Evolutionary conservation across 176 grass and related monocot species (phyloP).

Genomic region (Oryza australiensis): DNA sequence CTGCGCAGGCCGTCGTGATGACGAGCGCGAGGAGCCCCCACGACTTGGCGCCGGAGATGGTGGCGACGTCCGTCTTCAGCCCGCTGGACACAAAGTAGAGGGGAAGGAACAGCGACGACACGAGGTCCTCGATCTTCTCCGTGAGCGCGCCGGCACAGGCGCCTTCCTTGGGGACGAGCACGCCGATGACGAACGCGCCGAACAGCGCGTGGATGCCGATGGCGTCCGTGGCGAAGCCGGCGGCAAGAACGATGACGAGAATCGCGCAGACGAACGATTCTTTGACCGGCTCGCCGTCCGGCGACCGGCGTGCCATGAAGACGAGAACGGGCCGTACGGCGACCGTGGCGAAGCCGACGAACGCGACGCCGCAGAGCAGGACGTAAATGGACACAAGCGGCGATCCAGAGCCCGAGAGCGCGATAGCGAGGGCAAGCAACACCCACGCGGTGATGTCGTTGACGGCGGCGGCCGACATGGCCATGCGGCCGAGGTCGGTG

Average conservation of each 20-base stretch:
- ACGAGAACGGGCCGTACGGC: constrained; percentile 40
- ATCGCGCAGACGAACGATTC: constrained; percentile 50
- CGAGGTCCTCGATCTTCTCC: constrained; percentile 70
- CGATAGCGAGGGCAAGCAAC: constrained; percentile 60
- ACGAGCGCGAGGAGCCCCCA: constrained; percentile 64
- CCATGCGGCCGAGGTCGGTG: constrained; percentile 73
- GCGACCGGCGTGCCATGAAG: constrained; percentile 51
- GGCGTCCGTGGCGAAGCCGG: constrained; percentile 56
- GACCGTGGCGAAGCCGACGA: constrained; percentile 26
- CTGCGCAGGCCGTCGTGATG: constrained; percentile 49
- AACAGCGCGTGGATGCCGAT: constrained; percentile 80
- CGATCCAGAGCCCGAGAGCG: constrained; percentile 51
- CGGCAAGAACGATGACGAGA: constrained; percentile 39
- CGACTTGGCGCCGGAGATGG: constrained; percentile 41
- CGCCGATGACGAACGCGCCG: constrained; percentile 63
- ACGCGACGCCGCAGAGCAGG: constrained; percentile 44
- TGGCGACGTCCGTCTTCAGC: constrained; percentile 62
- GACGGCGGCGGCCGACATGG: constrained; percentile 67
- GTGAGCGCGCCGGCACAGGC: constrained; percentile 48
- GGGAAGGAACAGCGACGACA: constrained; percentile 57
- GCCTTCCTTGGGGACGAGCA: constrained; percentile 64
- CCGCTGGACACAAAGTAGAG: constrained; percentile 76
- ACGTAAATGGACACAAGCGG: constrained; percentile 59
- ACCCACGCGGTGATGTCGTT: constrained; percentile 66
- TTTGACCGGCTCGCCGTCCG: constrained; percentile 52